Base-by-base conservation (phyloP, 2,329 filamentous ascomycete species). In the Trichoderma citrinoviride region DNA sequence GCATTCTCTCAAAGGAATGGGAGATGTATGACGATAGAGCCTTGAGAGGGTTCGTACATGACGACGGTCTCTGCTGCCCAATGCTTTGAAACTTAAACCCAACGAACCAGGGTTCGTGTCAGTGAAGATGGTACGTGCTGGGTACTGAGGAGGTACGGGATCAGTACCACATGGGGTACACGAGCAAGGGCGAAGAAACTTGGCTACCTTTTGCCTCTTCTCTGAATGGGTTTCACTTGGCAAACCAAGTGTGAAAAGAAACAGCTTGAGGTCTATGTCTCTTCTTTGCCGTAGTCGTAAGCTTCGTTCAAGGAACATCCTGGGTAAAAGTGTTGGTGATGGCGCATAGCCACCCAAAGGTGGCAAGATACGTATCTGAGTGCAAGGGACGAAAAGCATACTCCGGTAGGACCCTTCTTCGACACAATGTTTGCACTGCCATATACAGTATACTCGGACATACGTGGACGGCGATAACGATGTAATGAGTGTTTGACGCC, bases 221-320 rank as follows among this genome's bases (percentile, higher is more conserved):
- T n/a, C n/a, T n/a, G n/a, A n/a, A n/a, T n/a, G n/a, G n/a, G n/a
- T n/a, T n/a, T n/a, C n/a, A n/a, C n/a, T n/a, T n/a, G n/a, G n/a
- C n/a, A n/a, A n/a, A n/a, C n/a, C n/a, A n/a, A 47, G 43, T 15
- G n/a, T 25, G 33, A 40, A 61, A 12, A 8, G 19, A n/a, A n/a
- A 43, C n/a, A 61, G 27, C 27, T 29, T 7, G 27, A 7, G 37
- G 41, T 27, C 10, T 21, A 27, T 27, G 41, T 10, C 7, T 37
- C 17, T 23, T 60, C 15, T 47, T 37, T 10, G 47, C 27, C 29
- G 19, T 7, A 50, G 44, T 23, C 44, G 56, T 50, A 27, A 29
- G 57, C 29, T n/a, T 43, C 33, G 17, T 25, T 46, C 58, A 53
- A 62, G 40, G 58, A 40, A 37, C 21, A 62, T 37, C 40, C 49